A percentile compares a stretch with the other conserved stretches of the same genome.
Conservation (phyloP, 2,329 filamentous ascomycete species). For the Clarireedia homoeocarpa region DNA sequence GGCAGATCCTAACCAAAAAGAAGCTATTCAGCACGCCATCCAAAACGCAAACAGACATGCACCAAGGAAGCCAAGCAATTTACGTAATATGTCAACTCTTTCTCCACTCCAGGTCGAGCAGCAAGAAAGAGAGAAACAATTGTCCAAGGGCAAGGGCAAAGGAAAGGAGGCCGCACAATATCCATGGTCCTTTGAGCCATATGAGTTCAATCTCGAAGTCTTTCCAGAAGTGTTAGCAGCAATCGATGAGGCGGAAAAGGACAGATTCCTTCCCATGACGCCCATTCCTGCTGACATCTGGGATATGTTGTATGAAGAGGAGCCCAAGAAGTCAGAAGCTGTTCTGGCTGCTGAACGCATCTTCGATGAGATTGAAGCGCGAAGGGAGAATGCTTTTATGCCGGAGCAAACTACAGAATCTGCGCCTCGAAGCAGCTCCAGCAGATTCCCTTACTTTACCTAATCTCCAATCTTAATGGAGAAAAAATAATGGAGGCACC, state of each 20-base stretch:
- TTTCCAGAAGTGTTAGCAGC: background rate
- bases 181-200: background rate
- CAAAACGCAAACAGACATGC: constrained; percentile 8
- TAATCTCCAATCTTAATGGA: no score
- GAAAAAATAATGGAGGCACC: no score
- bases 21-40: constrained; percentile 4
- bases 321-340: background rate
- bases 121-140: background rate
- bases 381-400: no score
- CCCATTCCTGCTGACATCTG: constrained; percentile 1
- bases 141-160: background rate
- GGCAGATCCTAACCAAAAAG: background rate
- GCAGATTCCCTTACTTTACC: no score
- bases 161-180: background rate
- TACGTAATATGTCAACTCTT: constrained; percentile 12
- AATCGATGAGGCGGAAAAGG: background rate
- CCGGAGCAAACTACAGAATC: no score
- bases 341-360: background rate
- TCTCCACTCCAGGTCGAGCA: constrained; percentile 10
- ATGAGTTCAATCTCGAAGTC: background rate
- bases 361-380: background rate
- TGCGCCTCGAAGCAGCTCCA: no score
- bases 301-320: background rate
- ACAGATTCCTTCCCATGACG: background rate
- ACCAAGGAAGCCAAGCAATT: constrained; percentile 8